Percentiles rank a stretch among this genome's conserved stretches.
Evolutionary conservation across 1,284 basidiomycete genomes (phyloP).

Genomic region (Porogramme epimiltina): DNA sequence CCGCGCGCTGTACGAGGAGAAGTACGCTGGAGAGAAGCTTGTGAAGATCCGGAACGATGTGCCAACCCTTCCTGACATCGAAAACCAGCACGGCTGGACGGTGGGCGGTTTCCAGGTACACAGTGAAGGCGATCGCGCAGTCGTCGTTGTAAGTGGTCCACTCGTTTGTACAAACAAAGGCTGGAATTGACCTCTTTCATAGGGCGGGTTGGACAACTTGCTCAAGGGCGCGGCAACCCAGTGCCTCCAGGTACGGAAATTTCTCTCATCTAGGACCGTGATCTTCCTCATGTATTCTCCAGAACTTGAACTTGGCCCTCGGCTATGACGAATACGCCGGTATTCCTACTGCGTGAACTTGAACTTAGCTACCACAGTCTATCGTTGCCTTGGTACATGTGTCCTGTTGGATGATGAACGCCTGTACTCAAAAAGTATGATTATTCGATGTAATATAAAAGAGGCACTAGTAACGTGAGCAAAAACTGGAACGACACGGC

Average conservation of each 20-base stretch:
- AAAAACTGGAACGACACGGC: too few species aligned
- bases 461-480: too few species aligned
- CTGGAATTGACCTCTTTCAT: not conserved
- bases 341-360: constrained; percentile 50
- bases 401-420: not conserved
- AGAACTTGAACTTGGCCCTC: constrained; percentile 95
- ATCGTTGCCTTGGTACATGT: too few species aligned
- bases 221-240: constrained; percentile 98
- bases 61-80: constrained; percentile 78
- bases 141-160: constrained; percentile 74
- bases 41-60: constrained; percentile 70
- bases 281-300: constrained; percentile 6
- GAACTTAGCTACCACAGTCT: not conserved
- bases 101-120: constrained; percentile 96
- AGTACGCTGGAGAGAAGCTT: constrained; percentile 79
- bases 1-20: constrained; percentile 73
- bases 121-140: constrained; percentile 84
- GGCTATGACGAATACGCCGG: constrained; percentile 92
- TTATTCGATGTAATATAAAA: not conserved
- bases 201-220: constrained; percentile 94
- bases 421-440: constrained; percentile 5
- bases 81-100: constrained; percentile 85
- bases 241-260: constrained; percentile 78
- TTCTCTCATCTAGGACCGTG: constrained; percentile 3
- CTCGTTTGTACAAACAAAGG: too few species aligned